Evolutionary conservation across 257 asterid species (phyloP), one percentile per base, ranked within the genome.

Genomic region (Capsicum baccatum): DNA sequence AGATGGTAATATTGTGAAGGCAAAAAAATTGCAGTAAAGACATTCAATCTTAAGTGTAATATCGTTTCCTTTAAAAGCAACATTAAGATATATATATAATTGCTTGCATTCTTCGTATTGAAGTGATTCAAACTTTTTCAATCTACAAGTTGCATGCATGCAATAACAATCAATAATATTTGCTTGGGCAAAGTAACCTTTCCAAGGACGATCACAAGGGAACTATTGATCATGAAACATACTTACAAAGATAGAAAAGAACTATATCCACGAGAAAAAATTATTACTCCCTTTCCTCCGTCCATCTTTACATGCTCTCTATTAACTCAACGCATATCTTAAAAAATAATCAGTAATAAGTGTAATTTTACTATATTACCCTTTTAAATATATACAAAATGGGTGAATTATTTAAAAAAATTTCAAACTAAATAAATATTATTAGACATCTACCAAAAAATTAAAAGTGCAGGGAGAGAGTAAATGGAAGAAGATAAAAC

Each of bases 81-180:
- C 35, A 74, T 74, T 74, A 50, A 74, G 44, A 8, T 74, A 74
- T 74, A 74, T 19, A 8, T 74, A 74, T 74, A 60, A 19, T 74
- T 17, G 44, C 19, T 48, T 12, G 80, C 54, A 39, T 70, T 42
- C 3, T 17, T 16, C 26, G 33, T 74, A 50, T 74, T 73, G n/a
- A 74, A 19, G 37, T 6, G 60, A 19, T 21, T 52, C 1, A 74
- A 19, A 74, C 19, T 11, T 12, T 26, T 6, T 50, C n/a, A 48
- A 7, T 48, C 19, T 74, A 74, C 19, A 50, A 48, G 80, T 74
- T 50, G 44, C 60, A 48, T 19, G 80, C 80, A 48, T 48, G 59
- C 80, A 50, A 12, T 74, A 19, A 48, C 55, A n/a, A 17, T 35
- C 9, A 71, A 9, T 71, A 21, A 71, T 47, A 47, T 5, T 10